These are phyloP conservation scores for Ogataea thermomethanolica DNA, from an alignment of 805 yeast species.

Conservation along the genomic window DNA sequence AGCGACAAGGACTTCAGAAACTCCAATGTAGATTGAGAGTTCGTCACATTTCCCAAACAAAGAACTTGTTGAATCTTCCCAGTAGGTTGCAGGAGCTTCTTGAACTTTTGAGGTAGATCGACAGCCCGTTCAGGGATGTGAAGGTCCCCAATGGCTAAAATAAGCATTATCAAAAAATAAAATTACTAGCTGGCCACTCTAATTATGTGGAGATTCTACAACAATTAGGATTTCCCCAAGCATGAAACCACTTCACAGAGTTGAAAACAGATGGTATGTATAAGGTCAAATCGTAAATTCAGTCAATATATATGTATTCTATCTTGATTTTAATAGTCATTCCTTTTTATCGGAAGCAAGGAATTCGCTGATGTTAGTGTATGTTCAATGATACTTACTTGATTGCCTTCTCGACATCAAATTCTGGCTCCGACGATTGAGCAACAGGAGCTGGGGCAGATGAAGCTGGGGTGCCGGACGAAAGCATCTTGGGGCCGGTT, in stretches of 20 bases:
- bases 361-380: slow-evolving; percentile 24
- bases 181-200: not conserved
- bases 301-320: not conserved
- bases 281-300: not conserved
- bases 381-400: slow-evolving; percentile 22
- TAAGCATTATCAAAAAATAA: slow-evolving; percentile 44
- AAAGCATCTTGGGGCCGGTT: slow-evolving; percentile 49
- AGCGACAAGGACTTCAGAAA: slow-evolving; percentile 68
- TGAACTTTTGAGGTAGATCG: slow-evolving; percentile 60
- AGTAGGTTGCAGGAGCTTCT: slow-evolving; percentile 66
- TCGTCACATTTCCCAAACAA: slow-evolving; percentile 80
- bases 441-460: slow-evolving; percentile 61
- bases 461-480: slow-evolving; percentile 38
- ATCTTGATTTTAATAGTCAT: not conserved
- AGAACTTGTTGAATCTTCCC: slow-evolving; percentile 83
- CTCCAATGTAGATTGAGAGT: slow-evolving; percentile 57
- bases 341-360: slow-evolving; percentile 27
- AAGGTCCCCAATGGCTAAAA: slow-evolving; percentile 83
- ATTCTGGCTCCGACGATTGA: slow-evolving; percentile 23
- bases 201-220: not conserved
- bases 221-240: not conserved
- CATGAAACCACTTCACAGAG: too few species aligned
- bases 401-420: slow-evolving; percentile 33
- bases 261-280: too few species aligned
- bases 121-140: slow-evolving; percentile 85